Evolutionary conservation across 805 yeast species (phyloP).

Genomic region (Yamadazyma akitaensis): DNA sequence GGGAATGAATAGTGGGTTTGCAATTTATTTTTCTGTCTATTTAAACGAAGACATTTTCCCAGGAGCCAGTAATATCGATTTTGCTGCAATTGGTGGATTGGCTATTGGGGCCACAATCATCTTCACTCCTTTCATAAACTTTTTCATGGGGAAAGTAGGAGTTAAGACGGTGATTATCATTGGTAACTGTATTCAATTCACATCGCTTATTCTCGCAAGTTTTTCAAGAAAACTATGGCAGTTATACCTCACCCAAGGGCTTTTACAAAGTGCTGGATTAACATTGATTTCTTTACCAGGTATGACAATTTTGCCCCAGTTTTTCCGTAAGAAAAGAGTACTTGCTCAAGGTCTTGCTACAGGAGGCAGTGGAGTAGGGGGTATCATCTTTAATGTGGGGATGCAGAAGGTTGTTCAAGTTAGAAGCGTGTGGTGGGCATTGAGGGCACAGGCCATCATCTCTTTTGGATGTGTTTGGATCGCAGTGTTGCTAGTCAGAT

Average conservation of each 20-base stretch:
- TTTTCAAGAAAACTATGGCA: constrained; percentile 57
- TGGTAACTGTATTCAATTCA: constrained; percentile 52
- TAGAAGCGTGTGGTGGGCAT: constrained; percentile 46
- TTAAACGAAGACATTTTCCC: constrained; percentile 47
- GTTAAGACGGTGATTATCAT: constrained; percentile 36
- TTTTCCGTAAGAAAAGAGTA: constrained; percentile 64
- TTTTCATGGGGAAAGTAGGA: constrained; percentile 43
- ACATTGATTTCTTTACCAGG: constrained; percentile 60
- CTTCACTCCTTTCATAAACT: constrained; percentile 51
- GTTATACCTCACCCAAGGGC: constrained; percentile 64
- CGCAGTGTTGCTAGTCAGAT: constrained; percentile 18
- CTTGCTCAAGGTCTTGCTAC: constrained; percentile 47
- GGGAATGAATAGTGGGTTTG: constrained; percentile 71
- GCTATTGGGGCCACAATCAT: constrained; percentile 55
- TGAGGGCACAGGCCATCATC: constrained; percentile 45
- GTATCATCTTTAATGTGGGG: constrained; percentile 47
- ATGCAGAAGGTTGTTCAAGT: constrained; percentile 42
- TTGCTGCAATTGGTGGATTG: constrained; percentile 66
- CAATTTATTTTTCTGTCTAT: constrained; percentile 59
- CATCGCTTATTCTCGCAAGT: constrained; percentile 58
- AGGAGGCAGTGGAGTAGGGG: constrained; percentile 54
- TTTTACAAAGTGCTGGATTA: constrained; percentile 56
- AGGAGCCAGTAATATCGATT: constrained; percentile 57
- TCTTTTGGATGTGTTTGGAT: constrained; percentile 26
- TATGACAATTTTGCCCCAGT: constrained; percentile 59